Evolutionary conservation across 179 eudicot genomes (phyloP).

Genomic region (Silene coronaria): DNA sequence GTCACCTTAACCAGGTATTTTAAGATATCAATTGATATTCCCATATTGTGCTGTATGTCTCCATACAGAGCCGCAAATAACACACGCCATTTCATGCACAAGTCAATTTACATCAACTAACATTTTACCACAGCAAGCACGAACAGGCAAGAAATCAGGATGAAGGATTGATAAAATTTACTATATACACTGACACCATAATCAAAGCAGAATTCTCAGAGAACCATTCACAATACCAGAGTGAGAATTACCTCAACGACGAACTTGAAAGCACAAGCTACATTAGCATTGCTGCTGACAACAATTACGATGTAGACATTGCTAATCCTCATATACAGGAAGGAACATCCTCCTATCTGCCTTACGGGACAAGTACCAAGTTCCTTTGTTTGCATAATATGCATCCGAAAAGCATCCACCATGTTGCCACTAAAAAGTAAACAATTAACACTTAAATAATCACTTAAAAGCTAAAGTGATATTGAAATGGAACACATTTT

Average conservation of each 20-base stretch:
- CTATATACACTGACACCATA: background rate
- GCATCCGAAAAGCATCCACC: slow-evolving; percentile 98
- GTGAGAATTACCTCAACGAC: slow-evolving; percentile 68
- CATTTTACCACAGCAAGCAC: background rate
- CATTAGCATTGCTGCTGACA: slow-evolving; percentile 99
- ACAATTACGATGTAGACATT: slow-evolving; percentile 98
- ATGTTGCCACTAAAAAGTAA: slow-evolving; percentile 71
- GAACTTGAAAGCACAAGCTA: slow-evolving; percentile 57
- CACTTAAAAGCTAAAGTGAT: background rate
- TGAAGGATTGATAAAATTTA: background rate
- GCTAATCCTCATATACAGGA: slow-evolving; percentile 96
- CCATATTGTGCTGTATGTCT: background rate
- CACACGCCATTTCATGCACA: background rate
- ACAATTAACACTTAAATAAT: background rate
- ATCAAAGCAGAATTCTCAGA: slow-evolving; percentile 3
- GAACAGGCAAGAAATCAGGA: background rate
- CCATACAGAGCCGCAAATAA: background rate
- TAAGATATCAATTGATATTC: background rate
- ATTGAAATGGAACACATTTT: background rate
- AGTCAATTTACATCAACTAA: background rate
- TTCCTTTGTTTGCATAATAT: slow-evolving; percentile 99
- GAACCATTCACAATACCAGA: background rate
- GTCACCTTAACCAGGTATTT: background rate
- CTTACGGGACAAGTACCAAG: slow-evolving; percentile 98
- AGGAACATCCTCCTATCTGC: slow-evolving; percentile 98